Evolutionary conservation across 192 early-diverging fungal genomes (phyloP).

Genomic region (Coemansia guatemalensis): DNA sequence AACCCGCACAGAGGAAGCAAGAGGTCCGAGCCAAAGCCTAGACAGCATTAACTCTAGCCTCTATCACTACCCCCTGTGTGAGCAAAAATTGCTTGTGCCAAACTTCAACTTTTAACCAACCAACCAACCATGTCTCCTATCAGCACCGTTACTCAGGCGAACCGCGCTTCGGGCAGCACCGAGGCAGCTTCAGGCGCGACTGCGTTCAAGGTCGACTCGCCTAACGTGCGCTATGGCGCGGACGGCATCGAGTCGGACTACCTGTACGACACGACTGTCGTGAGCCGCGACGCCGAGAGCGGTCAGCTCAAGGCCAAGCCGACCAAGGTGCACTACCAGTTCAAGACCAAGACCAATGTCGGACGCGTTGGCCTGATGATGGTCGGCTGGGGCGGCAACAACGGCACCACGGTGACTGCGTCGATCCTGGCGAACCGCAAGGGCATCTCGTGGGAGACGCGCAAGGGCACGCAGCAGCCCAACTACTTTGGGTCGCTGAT

Average conservation of each 20-base stretch:
- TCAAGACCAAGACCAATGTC: constrained; percentile 81
- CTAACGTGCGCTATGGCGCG: constrained; percentile 86
- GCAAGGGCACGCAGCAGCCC: constrained; percentile 84
- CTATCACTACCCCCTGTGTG: constrained; percentile 12
- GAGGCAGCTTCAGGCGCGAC: constrained; percentile 40
- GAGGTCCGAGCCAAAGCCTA: constrained; percentile 70
- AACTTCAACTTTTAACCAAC: constrained; percentile 24
- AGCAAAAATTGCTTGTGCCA: constrained; percentile 19
- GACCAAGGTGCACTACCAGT: constrained; percentile 84
- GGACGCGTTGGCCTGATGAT: constrained; percentile 86
- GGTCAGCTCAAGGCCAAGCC: constrained; percentile 78
- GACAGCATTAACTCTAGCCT: constrained; percentile 50
- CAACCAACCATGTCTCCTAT: constrained; percentile 33
- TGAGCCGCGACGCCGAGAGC: constrained; percentile 62
- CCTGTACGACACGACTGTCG: constrained; percentile 85
- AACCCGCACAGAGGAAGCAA: constrained; percentile 77
- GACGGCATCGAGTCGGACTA: constrained; percentile 82
- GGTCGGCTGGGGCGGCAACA: constrained; percentile 99
- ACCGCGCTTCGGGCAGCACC: constrained; percentile 14
- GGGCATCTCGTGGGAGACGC: constrained; percentile 89
- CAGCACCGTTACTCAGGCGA: constrained; percentile 7
- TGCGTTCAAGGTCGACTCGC: constrained; percentile 84
- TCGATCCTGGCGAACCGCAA: constrained; percentile 93
- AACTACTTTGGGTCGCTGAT: constrained; percentile 99
- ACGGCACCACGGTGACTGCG: constrained; percentile 96